Evolutionary conservation across 1,139 yeast genomes (phyloP), one percentile per base, ranked within the genome.

Genomic region (Eremothecium gossypii): DNA sequence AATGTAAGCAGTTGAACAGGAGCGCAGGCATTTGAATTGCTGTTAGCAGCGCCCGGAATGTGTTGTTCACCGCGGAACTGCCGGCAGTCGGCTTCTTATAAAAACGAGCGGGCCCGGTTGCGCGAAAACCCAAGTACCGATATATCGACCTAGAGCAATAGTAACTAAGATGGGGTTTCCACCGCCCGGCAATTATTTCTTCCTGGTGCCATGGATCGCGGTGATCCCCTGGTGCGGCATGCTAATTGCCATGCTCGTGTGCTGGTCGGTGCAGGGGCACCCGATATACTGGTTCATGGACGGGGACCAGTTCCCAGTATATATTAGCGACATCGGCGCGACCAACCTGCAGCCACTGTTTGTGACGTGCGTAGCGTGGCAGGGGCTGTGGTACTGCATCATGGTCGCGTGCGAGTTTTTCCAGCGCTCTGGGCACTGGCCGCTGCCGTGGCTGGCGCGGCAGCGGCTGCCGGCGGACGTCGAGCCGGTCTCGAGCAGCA

Each of bases 251-350:
- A 66, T 83, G 73, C 62, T 83, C 48, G 61, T 70, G 2, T 68
- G 77, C 50, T 80, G 96, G 96, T 75, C 82, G 2, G 74, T 70
- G 5, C 87, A 84, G 60, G 96, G 96, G 4, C 73, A 73, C 43
- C 95, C 95, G 0, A 68, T 73, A 8, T 83, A 84, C 56, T 54
- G 67, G 41, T 81, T 78, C 59, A 74, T 80, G 70, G 60, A 65
- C 20, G 58, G 63, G 2, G 47, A 62, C 9, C 77, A 74, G 48
- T 61, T 64, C 42, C 83, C 87, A 34, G 79, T 83, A 6, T 87
- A 82, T 63, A 76, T 89, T 40, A 83, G 95, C 8, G 86, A 86
- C 57, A 73, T 86, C 42, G 95, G 89, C 6, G 95, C 96, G 10
- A 83, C 94, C 1, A 79, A 79, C 54, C 67, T 85, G 41, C 84